Conservation (phyloP, 2,329 filamentous ascomycete species). For the Colletotrichum agaves region DNA sequence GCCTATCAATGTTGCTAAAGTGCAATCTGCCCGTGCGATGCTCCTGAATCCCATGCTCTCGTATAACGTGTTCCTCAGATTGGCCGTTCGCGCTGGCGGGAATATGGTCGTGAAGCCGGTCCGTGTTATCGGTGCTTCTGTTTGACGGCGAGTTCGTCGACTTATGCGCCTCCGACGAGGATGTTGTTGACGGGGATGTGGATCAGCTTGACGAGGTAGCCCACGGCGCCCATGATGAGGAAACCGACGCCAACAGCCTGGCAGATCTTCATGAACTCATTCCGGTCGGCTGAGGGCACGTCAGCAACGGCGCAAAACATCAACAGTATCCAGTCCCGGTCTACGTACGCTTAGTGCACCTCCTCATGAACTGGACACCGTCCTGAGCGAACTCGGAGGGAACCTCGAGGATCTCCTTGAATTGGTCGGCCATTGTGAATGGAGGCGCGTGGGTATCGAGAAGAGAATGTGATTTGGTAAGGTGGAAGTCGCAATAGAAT, state of each 20-base stretch:
- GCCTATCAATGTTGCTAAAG: constrained; percentile 1
- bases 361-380: constrained; percentile 70
- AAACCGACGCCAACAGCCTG: constrained; percentile 76
- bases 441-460: constrained; percentile 30
- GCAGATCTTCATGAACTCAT: constrained; percentile 57
- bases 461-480: constrained; percentile 8
- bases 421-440: constrained; percentile 70
- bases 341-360: constrained; percentile 69
- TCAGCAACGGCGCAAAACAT: constrained; percentile 1
- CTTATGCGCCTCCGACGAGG: constrained; percentile 73
- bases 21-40: constrained; percentile 28
- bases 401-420: constrained; percentile 77
- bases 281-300: constrained; percentile 45
- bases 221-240: constrained; percentile 76
- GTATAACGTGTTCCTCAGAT: constrained; percentile 25
- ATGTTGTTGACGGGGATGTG: constrained; percentile 79
- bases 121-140: constrained; percentile 15
- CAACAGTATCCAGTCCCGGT: neutral
- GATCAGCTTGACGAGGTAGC: constrained; percentile 77
- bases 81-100: constrained; percentile 9
- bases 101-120: constrained; percentile 15
- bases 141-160: neutral
- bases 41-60: constrained; percentile 25
- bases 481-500: constrained; percentile 21
- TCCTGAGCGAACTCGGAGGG: constrained; percentile 73